phyloP scores from a whole-genome alignment of 495 filamentous ascomycete genomes.

The Aspergillus avenaceus region DNA sequence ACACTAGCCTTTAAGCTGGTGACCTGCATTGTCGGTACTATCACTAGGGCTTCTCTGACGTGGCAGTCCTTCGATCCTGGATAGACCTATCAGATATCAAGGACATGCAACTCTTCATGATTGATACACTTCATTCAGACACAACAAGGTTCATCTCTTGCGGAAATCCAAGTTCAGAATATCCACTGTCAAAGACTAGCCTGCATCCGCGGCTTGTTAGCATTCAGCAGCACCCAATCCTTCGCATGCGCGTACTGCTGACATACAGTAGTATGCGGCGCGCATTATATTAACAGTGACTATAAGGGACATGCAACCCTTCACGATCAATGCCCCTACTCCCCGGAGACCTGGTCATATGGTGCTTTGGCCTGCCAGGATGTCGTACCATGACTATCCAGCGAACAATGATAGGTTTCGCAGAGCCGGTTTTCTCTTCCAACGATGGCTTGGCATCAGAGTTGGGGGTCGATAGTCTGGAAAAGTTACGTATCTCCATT shows the following conservation, averaged over 20 bases:
- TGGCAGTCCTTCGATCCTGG: slow-evolving; percentile 16
- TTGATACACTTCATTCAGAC: slow-evolving; percentile 4
- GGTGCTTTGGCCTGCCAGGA: neutral
- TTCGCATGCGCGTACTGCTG: neutral
- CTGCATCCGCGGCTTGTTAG: neutral
- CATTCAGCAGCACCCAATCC: neutral
- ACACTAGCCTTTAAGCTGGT: slow-evolving; percentile 5
- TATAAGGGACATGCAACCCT: neutral
- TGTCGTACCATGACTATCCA: neutral
- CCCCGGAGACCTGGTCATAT: neutral
- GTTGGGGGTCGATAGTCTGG: no score
- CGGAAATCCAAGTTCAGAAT: neutral
- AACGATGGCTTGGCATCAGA: neutral
- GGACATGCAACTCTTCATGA: slow-evolving; percentile 8
- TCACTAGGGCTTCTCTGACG: slow-evolving; percentile 18
- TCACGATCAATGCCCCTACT: neutral
- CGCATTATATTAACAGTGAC: neutral
- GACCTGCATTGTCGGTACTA: slow-evolving; percentile 9
- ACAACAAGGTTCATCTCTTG: slow-evolving; percentile 3
- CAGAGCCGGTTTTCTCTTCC: neutral
- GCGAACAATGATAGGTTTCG: neutral
- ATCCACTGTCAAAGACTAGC: neutral
- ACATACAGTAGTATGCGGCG: neutral
- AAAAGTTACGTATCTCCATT: no score
- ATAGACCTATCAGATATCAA: slow-evolving; percentile 8